These are phyloP conservation scores for Trichaptum fuscoviolaceum DNA, from an alignment of 768 basidiomycete species.

Conservation along the genomic window DNA sequence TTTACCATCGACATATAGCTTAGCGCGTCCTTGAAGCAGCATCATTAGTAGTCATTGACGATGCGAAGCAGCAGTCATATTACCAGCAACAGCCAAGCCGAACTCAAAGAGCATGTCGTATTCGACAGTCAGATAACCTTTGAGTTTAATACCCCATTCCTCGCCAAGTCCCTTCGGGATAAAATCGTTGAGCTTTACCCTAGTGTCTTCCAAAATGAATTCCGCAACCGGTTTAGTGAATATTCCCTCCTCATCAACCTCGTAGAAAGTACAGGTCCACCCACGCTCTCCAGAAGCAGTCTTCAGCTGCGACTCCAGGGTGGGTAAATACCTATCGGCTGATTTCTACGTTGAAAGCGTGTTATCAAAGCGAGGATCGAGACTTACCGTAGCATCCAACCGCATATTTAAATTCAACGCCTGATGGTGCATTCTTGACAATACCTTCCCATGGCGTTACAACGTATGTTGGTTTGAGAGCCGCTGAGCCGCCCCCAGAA, in stretches of 20 bases:
- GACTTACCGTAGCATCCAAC: constrained; percentile 62
- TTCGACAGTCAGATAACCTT: constrained; percentile 45
- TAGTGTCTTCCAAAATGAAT: constrained; percentile 51
- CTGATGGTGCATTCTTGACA: constrained; percentile 39
- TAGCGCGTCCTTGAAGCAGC: constrained; percentile 40
- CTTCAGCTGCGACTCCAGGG: constrained; percentile 54
- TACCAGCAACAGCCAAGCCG: constrained; percentile 59
- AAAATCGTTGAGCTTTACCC: constrained; percentile 64
- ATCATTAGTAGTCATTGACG: not conserved
- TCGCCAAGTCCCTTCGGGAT: constrained; percentile 47
- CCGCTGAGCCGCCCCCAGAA: constrained; percentile 71
- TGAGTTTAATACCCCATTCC: constrained; percentile 53
- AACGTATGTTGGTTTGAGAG: constrained; percentile 59
- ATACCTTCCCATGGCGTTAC: constrained; percentile 63
- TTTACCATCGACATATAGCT: constrained; percentile 48
- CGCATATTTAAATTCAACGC: constrained; percentile 46
- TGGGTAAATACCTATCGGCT: constrained; percentile 68
- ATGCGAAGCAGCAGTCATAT: constrained; percentile 2
- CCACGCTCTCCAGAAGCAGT: constrained; percentile 49
- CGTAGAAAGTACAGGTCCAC: constrained; percentile 62
- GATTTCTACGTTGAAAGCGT: constrained; percentile 1
- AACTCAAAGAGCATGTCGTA: constrained; percentile 48
- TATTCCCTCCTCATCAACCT: constrained; percentile 44
- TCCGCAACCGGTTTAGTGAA: constrained; percentile 38
- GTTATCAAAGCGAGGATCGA: constrained; percentile 4